phyloP scores from a whole-genome alignment of 139 green algal species.

The Chara braunii region DNA sequence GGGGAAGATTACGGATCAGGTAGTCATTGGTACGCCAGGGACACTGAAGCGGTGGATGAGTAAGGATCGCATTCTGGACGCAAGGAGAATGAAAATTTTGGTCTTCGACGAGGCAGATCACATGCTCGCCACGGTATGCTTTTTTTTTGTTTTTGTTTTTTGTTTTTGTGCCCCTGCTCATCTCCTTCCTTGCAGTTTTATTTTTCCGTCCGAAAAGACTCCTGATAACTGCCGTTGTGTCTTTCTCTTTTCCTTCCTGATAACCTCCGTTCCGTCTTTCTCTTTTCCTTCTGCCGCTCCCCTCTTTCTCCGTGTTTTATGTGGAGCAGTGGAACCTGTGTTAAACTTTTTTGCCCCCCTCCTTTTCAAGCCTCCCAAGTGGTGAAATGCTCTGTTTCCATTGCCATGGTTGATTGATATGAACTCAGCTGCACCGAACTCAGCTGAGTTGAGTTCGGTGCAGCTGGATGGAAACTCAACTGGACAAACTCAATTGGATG shows the following conservation, averaged over 20 bases:
- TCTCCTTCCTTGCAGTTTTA: too few relatives aligned
- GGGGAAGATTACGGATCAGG: conserved; percentile 31
- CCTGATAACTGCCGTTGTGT: too few relatives aligned
- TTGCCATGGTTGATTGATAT: too few relatives aligned
- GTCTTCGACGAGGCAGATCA: conserved; percentile 99
- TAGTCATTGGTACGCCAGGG: conserved; percentile 92
- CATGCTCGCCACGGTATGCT: conserved; percentile 97
- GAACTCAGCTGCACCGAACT: too few relatives aligned
- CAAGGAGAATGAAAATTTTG: conserved; percentile 68
- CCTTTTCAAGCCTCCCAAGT: not conserved
- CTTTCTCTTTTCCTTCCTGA: conserved; percentile 1
- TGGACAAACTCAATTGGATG: too few relatives aligned
- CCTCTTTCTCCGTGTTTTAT: conserved; percentile 8
- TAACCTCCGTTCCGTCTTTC: conserved; percentile 4
- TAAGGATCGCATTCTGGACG: conserved; percentile 56
- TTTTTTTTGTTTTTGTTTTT: too few relatives aligned
- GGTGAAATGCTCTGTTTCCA: too few relatives aligned
- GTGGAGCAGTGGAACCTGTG: not conserved
- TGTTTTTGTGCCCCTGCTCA: too few relatives aligned
- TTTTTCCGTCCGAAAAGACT: too few relatives aligned
- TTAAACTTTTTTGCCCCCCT: conserved; percentile 1
- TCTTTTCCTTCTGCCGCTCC: conserved; percentile 20
- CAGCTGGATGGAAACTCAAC: too few relatives aligned
- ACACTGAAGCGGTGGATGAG: conserved; percentile 81
- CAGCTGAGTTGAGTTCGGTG: too few relatives aligned